phyloP scores from a whole-genome alignment of 164 flowering plant genomes.

The Houttuynia cordata region DNA sequence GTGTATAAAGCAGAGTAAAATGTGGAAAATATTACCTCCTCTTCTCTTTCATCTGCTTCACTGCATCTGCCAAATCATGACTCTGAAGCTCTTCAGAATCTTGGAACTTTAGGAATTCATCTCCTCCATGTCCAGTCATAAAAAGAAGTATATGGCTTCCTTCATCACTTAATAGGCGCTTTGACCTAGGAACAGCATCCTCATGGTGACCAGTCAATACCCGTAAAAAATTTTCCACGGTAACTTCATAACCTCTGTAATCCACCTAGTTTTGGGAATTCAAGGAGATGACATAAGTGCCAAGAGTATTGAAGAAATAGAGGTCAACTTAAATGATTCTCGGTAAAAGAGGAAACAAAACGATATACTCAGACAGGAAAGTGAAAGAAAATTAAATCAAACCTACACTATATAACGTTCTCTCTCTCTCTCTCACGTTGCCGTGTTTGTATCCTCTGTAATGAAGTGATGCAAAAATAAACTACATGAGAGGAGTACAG shows the following conservation, averaged over 20 bases:
- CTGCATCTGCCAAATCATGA: constrained; percentile 99
- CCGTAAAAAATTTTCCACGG: constrained; percentile 87
- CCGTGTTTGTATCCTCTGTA: not conserved
- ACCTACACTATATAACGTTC: too few species aligned
- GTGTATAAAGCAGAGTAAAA: not conserved
- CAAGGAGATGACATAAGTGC: not conserved
- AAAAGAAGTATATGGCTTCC: constrained; percentile 95
- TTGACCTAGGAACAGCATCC: constrained; percentile 90
- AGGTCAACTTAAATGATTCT: too few species aligned
- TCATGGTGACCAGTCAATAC: constrained; percentile 93
- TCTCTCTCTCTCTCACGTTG: too few species aligned
- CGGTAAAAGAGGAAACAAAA: too few species aligned
- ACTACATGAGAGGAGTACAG: not conserved
- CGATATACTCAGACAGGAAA: too few species aligned
- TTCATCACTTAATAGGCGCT: constrained; percentile 95
- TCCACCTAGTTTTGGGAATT: constrained; percentile 46
- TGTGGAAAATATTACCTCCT: constrained; percentile 33
- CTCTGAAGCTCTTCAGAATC: constrained; percentile 98
- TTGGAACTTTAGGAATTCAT: constrained; percentile 91
- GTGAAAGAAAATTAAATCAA: too few species aligned
- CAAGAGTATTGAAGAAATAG: too few species aligned
- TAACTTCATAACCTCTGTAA: constrained; percentile 98
- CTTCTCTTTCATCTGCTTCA: constrained; percentile 98
- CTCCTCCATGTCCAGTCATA: constrained; percentile 99
- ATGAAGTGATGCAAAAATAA: not conserved